Base-by-base conservation (phyloP, 768 basidiomycete species). In the Suillus hirtellus region DNA sequence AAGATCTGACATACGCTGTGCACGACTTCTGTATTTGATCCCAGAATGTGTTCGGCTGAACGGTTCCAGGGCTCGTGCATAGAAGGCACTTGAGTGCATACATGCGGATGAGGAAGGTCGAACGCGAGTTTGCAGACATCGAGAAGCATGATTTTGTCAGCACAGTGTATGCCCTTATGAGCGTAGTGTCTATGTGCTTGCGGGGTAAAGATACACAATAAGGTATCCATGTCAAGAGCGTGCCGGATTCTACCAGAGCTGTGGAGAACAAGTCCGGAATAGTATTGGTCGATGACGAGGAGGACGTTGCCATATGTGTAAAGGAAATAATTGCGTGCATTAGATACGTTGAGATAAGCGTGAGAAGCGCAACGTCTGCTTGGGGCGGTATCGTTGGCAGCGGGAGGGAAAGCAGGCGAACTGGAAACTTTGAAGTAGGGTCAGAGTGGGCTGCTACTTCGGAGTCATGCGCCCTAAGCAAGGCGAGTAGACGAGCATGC, bases 41-140 rank as follows among this genome's bases (percentile, higher is more conserved):
- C 91, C 91, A 92, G 71, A 92, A 89, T 0, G 80, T 82, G 54
- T 77, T 76, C 3, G 86, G 74, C 54, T 84, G 80, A 34, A 82
- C 66, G 67, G 43, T 82, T 78, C 37, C 84, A 78, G 31, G 79
- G 70, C 81, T 79, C 6, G 86, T 83, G 60, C 78, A 76, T 11
- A 88, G 62, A 68, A 83, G 65, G 80, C 75, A 69, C 71, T 84
- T 73, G 77, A 89, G 72, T 5, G 74, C 74, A 71, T 81, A 73
- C 72, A 79, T 61, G 52, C 82, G 76, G 31, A 83, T 76, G 21
- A 70, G 69, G 66, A 80, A 80, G 55, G 3, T 58, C 24, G 69
- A 50, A 60, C 67, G 61, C 38, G 52, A 40, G 56, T 59, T 42
- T 1, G 79, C 70, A 65, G 80, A 82, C 19, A 81, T 66, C 0